Evolutionary conservation across 345 rosid species (phyloP).

Genomic region (Populus euphratica): DNA sequence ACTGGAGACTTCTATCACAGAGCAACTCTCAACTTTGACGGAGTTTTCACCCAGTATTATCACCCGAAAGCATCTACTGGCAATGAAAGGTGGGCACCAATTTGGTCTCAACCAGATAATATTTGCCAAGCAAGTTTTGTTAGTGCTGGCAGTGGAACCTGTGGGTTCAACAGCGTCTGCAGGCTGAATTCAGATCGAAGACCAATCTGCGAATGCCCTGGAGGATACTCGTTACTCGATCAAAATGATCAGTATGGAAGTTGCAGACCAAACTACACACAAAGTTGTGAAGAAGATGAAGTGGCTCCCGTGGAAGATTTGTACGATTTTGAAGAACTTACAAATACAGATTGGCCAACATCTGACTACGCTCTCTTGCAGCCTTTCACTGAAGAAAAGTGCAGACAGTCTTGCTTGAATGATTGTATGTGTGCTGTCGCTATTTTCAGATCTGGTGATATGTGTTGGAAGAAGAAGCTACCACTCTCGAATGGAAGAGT

Average conservation of each 20-base stretch:
- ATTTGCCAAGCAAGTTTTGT: conserved; percentile 12
- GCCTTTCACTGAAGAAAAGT: conserved; percentile 21
- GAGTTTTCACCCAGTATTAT: conserved; percentile 24
- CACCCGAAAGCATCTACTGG: conserved; percentile 21
- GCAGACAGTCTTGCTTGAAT: conserved; percentile 29
- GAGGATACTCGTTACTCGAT: conserved; percentile 22
- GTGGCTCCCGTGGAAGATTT: conserved; percentile 14
- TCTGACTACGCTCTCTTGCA: conserved; percentile 23
- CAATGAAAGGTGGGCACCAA: conserved; percentile 14
- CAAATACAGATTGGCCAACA: conserved; percentile 26
- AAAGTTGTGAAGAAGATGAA: conserved; percentile 21
- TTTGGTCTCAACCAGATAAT: conserved; percentile 22
- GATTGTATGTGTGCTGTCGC: conserved; percentile 44
- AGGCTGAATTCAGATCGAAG: conserved; percentile 7
- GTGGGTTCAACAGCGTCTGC: conserved; percentile 41
- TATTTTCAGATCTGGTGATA: neutral
- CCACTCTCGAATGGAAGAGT: conserved; percentile 37
- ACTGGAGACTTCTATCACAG: conserved; percentile 7
- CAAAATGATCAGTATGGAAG: conserved; percentile 28
- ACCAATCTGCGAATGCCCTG: conserved; percentile 35
- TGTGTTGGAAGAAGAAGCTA: conserved; percentile 36
- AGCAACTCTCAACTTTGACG: conserved; percentile 38
- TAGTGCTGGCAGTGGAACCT: conserved; percentile 27
- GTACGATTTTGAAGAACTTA: conserved; percentile 15
- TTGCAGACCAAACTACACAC: conserved; percentile 31